Evolutionary conservation across 179 eudicot genomes (phyloP), one percentile per base, ranked within the genome.

Genomic region (Drosera spatulata): DNA sequence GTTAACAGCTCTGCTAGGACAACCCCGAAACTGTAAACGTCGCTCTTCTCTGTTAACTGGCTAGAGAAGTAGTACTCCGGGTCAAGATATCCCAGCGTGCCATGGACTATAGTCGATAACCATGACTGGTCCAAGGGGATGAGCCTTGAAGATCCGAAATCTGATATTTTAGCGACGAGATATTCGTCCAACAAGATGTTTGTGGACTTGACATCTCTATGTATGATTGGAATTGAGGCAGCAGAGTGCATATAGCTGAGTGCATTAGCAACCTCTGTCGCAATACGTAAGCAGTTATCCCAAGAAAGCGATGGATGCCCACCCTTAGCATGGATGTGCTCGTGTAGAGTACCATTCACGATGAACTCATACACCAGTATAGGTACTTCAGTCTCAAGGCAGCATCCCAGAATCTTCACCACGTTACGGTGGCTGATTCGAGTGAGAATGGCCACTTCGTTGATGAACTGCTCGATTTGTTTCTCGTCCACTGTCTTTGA

Each of bases 111-210:
- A 3, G 65, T 67, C 4, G 46, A 54, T 45, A 60, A 53, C 4
- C 55, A 55, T 4, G 41, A 22, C 6, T 47, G 37, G 11, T 67
- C 61, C 39, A 45, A 14, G 0, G 55, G 55, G 5, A 12, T 54
- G 7, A 67, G 43, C 52, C 41, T 67, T 2, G 71, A 67, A 46
- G 65, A 60, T 2, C 71, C 71, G 7, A 67, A 61, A 67, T 67
- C 71, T 7, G 71, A 22, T 0, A 67, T 65, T 12, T 67, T 67
- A n/a, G 71, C 61, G 0, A n/a, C 33, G 13, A 53, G 43, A 41
- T 62, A 10, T 9, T 62, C 56, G 11, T 62, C 66, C 59, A 62
- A 41, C 41, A 53, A 14, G 33, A 63, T 63, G 45, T 63, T 63
- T 39, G 47, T 45, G 1, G 66, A 53, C 7, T 67, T 60, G 2